Evolutionary conservation across 371 early-diverging fungal species (phyloP).

Genomic region (Rhizopus microsporus): DNA sequence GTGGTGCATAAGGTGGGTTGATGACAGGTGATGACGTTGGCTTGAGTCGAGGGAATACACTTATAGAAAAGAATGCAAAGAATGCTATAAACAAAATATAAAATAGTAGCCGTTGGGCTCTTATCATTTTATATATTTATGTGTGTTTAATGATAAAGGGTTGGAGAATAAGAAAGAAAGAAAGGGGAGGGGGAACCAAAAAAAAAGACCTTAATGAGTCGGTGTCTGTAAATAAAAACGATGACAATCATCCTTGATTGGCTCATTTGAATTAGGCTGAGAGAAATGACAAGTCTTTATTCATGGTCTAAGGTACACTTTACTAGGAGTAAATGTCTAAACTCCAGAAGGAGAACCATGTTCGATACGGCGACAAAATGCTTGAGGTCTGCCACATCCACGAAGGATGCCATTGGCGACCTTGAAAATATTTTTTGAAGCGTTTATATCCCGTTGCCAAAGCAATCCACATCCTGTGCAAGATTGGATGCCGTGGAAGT

Average conservation of each 20-base stretch:
- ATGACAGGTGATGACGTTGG: conserved; percentile 5
- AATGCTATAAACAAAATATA: conserved; percentile 18
- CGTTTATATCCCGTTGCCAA: no score
- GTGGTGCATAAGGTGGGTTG: not conserved
- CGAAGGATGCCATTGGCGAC: no score
- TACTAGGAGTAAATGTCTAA: no score
- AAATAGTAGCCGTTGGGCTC: conserved; percentile 20
- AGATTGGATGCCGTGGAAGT: no score
- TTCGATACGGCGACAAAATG: no score
- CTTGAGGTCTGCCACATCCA: no score
- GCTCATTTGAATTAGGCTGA: not conserved
- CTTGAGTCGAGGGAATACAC: conserved; percentile 16
- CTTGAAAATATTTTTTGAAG: no score
- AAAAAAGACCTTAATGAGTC: conserved; percentile 1
- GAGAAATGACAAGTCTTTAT: not conserved
- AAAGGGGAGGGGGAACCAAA: conserved; percentile 2
- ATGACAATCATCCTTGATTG: not conserved
- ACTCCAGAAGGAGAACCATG: no score
- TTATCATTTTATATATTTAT: conserved; percentile 19
- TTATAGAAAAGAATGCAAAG: conserved; percentile 18
- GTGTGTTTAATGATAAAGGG: no score
- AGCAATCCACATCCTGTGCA: no score
- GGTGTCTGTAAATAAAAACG: not conserved
- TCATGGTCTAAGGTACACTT: not conserved
- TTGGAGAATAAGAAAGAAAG: conserved; percentile 4